Evolutionary conservation across 306 rosid genomes (phyloP).

Genomic region (Castanea sativa): DNA sequence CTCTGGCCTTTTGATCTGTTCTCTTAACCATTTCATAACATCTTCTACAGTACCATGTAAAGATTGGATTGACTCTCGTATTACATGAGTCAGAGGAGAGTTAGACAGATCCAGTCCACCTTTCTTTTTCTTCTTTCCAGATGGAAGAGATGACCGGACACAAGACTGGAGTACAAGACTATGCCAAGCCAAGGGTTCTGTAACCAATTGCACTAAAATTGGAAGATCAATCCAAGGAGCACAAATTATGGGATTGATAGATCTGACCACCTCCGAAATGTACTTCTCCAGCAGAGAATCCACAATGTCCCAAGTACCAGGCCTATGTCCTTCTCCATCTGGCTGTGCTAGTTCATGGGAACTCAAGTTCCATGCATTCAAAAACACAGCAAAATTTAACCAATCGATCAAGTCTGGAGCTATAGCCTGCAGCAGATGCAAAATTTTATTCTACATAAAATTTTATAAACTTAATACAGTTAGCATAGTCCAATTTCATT

Average conservation of each 20-base stretch:
- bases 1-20: conserved; percentile 52
- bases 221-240: conserved; percentile 54
- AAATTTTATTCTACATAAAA: background rate
- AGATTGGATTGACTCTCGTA: conserved; percentile 54
- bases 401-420: conserved; percentile 77
- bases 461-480: background rate
- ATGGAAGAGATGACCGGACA: conserved; percentile 68
- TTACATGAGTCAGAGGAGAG: conserved; percentile 37
- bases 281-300: conserved; percentile 71
- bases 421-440: conserved; percentile 53
- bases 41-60: conserved; percentile 51
- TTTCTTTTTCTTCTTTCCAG: conserved; percentile 90
- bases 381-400: conserved; percentile 81
- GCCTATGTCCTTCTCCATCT: conserved; percentile 37
- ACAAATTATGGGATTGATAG: conserved; percentile 42
- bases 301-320: conserved; percentile 53
- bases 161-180: conserved; percentile 80
- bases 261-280: conserved; percentile 46
- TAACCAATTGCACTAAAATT: conserved; percentile 64
- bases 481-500: background rate
- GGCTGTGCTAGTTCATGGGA: conserved; percentile 55
- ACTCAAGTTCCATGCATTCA: conserved; percentile 76
- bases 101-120: conserved; percentile 54
- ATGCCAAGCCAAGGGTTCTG: conserved; percentile 96
- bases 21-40: conserved; percentile 58